Evolutionary conservation across 805 yeast genomes (phyloP), one percentile per base, ranked within the genome.

Genomic region (Lachancea cidri): DNA sequence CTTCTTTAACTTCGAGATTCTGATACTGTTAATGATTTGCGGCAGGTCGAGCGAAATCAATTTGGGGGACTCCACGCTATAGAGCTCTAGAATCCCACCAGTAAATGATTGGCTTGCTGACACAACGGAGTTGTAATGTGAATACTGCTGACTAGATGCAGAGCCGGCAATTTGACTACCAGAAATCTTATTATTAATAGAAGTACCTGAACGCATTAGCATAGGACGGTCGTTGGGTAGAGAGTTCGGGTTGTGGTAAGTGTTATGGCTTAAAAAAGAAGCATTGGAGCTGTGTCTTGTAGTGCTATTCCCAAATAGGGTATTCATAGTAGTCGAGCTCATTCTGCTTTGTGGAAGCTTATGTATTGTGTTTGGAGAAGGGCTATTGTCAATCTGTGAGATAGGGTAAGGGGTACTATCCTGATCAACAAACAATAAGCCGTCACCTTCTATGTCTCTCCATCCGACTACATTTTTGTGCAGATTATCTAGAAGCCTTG

Each of bases 361-460:
- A 18, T 36, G 30, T 13, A 29, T 29, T 4, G 13, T 18, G 8
- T 17, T 24, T 3, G 43, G 16, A 15, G 32, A 6, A 3, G 17
- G 15, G 17, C 8, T 20, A 20, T 33, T 40, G n/a, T 24, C 33
- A 5, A n/a, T 6, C 7, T 6, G n/a, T 8, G 36, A 14, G 8
- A 45, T 19, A 11, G 45, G 49, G 29, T 60, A 60, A 4, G 52
- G 41, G 9, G 64, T 64, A 3, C 42, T 25, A 17, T 52, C 46
- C 45, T 60, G 65, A 22, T 55, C 53, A 9, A 58, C 30, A 41
- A 57, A 54, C 9, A 59, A 39, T 15, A 62, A 44, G 1, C 66
- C 67, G 45, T 57, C 54, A 4, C 67, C 67, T 36, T 60, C 65
- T 9, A 62, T 57, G 41, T 62, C 67, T 46, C 67, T 58, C 67